Percentiles rank a stretch among this genome's conserved stretches.
Conservation (phyloP, 2,329 filamentous ascomycete genomes). For the Pseudodiploospora longispora region DNA sequence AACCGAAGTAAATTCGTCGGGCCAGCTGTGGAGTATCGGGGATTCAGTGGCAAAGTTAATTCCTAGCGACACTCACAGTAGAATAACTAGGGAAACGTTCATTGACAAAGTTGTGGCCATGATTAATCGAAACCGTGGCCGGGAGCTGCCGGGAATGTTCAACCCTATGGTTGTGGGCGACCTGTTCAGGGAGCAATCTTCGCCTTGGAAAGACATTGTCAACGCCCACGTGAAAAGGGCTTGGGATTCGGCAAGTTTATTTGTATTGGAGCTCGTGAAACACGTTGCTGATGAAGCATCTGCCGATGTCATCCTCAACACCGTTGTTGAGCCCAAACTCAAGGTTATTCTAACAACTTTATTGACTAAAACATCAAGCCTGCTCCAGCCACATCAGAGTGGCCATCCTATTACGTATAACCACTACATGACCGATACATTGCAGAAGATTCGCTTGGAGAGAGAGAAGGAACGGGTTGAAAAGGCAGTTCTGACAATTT, state of each 20-base stretch:
- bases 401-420: conserved; percentile 48
- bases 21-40: too few relatives aligned
- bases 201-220: conserved; percentile 43
- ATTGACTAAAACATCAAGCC: conserved; percentile 31
- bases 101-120: conserved; percentile 13
- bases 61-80: fast-evolving
- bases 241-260: conserved; percentile 9
- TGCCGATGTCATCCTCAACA: conserved; percentile 6
- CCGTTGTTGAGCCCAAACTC: conserved; percentile 12
- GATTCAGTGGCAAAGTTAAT: too few relatives aligned
- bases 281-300: conserved; percentile 13
- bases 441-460: conserved; percentile 21
- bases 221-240: conserved; percentile 10
- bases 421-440: conserved; percentile 32
- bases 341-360: conserved; percentile 18
- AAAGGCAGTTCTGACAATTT: background rate
- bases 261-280: conserved; percentile 3
- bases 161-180: conserved; percentile 51
- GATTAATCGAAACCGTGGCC: conserved; percentile 18
- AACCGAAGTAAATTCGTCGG: too few relatives aligned
- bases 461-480: background rate
- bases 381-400: conserved; percentile 35
- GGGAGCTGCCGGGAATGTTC: conserved; percentile 53
- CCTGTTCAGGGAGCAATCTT: conserved; percentile 51
- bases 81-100: conserved; percentile 11